Conservation (phyloP, 2,329 filamentous ascomycete genomes). For the Blastomyces parvus region DNA sequence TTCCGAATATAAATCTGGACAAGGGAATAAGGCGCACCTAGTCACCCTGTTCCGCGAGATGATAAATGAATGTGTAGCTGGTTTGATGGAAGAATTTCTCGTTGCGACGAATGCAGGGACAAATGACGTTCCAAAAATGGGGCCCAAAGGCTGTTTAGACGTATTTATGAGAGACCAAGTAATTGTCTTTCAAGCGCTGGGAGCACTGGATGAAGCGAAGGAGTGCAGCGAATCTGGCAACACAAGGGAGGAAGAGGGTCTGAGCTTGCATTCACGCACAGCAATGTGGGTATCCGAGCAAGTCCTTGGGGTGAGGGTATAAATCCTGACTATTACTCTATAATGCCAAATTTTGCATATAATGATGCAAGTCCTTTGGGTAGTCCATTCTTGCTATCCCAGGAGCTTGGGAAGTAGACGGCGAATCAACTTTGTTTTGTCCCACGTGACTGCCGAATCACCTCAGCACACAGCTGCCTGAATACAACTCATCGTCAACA, state of each 20-base stretch:
- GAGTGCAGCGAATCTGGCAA: constrained; percentile 3
- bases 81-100: constrained; percentile 39
- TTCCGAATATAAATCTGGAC: constrained; percentile 19
- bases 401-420: too few relatives aligned
- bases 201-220: constrained; percentile 23
- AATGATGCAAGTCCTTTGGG: neutral
- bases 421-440: neutral
- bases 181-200: constrained; percentile 50
- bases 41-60: constrained; percentile 28
- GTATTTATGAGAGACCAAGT: constrained; percentile 50
- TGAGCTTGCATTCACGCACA: constrained; percentile 35
- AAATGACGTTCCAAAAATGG: neutral
- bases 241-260: constrained; percentile 23
- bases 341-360: neutral
- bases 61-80: constrained; percentile 36
- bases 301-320: constrained; percentile 24
- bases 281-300: constrained; percentile 37
- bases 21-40: constrained; percentile 14
- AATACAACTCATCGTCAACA: neutral
- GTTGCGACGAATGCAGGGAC: constrained; percentile 18
- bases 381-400: neutral
- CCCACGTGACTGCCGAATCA: neutral
- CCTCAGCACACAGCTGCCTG: too few relatives aligned
- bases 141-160: constrained; percentile 39
- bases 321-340: neutral